Conservation (phyloP, 129 eudicot species). For the Tagetes erecta region DNA sequence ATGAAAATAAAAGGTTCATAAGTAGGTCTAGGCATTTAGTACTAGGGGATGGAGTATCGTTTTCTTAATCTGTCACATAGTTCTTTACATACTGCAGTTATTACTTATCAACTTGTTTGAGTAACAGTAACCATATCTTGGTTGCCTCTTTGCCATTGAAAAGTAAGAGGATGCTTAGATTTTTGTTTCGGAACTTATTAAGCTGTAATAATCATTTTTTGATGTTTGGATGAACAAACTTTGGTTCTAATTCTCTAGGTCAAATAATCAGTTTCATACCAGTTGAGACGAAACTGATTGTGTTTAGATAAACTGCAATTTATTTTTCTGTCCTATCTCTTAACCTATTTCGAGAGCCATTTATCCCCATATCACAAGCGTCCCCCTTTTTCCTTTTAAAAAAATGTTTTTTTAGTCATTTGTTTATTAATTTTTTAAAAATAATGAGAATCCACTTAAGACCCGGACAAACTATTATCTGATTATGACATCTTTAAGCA, state of each 20-base stretch:
- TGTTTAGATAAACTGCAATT: not conserved
- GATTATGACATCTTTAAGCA: not conserved
- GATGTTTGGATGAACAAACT: not conserved
- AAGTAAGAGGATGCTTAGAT: not conserved
- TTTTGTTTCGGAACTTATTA: not conserved
- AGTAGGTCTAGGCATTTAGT: conserved; percentile 13
- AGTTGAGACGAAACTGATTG: not conserved
- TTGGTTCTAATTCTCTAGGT: not conserved
- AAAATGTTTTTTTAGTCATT: not conserved
- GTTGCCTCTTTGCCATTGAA: not conserved
- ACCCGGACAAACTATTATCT: not conserved
- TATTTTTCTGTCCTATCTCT: not conserved
- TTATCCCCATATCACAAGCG: not conserved
- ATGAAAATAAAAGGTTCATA: conserved; percentile 7
- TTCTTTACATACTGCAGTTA: not conserved
- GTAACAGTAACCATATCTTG: not conserved
- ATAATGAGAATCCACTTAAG: not conserved
- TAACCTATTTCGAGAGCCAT: not conserved
- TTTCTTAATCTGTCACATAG: not conserved
- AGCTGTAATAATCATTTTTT: not conserved
- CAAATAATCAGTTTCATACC: not conserved
- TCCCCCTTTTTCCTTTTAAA: not conserved
- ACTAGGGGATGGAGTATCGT: not conserved
- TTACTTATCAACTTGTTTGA: not conserved
- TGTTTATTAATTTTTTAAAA: not conserved